phyloP scores from a whole-genome alignment of 1,284 basidiomycete genomes.

The Pholiota adiposa region DNA sequence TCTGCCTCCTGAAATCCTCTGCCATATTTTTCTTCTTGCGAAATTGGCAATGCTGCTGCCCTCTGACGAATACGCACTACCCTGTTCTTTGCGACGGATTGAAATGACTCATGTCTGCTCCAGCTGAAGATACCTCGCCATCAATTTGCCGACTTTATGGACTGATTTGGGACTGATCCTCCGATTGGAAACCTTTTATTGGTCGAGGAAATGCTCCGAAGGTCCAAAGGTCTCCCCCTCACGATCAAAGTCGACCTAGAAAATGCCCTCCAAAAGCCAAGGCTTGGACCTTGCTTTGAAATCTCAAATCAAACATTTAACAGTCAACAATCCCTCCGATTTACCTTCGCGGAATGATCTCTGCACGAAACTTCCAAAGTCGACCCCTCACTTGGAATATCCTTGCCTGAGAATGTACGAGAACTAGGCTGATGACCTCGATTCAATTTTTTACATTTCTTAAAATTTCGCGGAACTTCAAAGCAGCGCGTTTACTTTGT shows the following conservation, averaged over 20 bases:
- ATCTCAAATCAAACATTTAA: conserved; percentile 1
- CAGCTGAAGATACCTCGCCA: too few species aligned
- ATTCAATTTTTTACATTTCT: too few species aligned
- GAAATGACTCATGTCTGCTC: conserved; percentile 14
- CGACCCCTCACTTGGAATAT: not conserved
- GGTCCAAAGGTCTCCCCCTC: conserved; percentile 25
- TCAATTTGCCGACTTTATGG: too few species aligned
- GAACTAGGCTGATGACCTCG: not conserved
- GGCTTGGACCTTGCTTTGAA: not conserved
- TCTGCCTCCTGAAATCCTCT: not conserved
- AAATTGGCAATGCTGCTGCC: not conserved
- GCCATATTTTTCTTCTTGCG: not conserved
- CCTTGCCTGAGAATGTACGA: not conserved
- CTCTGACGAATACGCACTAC: too few species aligned
- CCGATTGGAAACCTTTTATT: too few species aligned
- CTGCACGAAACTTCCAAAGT: not conserved
- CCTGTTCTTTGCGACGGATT: conserved; percentile 2
- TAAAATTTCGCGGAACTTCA: too few species aligned
- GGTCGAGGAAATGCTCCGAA: too few species aligned
- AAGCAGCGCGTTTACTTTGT: not conserved
- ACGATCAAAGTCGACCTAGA: conserved; percentile 16
- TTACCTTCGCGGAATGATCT: not conserved
- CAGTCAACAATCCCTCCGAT: not conserved
- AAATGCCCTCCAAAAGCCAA: not conserved
- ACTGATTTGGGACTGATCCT: too few species aligned